Base-by-base conservation (phyloP, 1,284 basidiomycete species). In the Austroboletus olivaceoglutinosus region DNA sequence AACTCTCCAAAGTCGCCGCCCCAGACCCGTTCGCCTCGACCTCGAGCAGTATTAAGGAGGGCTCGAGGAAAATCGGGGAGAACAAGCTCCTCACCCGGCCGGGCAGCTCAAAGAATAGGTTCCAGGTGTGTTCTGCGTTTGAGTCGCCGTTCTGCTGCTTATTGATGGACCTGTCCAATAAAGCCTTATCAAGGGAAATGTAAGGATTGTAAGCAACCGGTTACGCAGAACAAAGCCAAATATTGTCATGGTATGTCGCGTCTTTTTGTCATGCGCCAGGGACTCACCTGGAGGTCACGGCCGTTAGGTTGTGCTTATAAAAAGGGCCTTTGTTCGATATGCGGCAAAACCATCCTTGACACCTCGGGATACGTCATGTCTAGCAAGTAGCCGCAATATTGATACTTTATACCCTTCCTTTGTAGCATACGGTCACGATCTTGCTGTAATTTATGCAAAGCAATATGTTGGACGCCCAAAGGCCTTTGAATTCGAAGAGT, bases 181-280 rank as follows among this genome's bases (percentile, higher is more conserved):
- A 37, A 89, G 86, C 89, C 89, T 33, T 91, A 92, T 69, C 82
- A 86, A 70, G 78, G 79, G 44, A 90, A 88, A 67, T 92, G 90
- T 67, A 90, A 85, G 68, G 87, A 89, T 60, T 92, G 89, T 65
- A 90, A 89, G 70, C 83, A 84, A 59, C 78, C 83, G 0, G 82
- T 83, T 25, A 89, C 88, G 11, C 88, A 91, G 76, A 91, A 91
- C 60, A 82, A 78, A 59, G 90, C 86, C 25, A 91, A 89, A 70
- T 91, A 86, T 68, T 92, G 89, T 61, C 90, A 92, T 75, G 84
- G 89, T 89, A 56, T 47, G 72, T 45, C 18, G 10, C 47, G 44
- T 48, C 40, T 43, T 36, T 53, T 51, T 30, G 22, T 53, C 31
- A 5, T 15, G 48, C 44, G 40, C 50, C 43, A 30, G 30, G 25